phyloP scores from a whole-genome alignment of 2,329 filamentous ascomycete species.

The Xylaria sp. region DNA sequence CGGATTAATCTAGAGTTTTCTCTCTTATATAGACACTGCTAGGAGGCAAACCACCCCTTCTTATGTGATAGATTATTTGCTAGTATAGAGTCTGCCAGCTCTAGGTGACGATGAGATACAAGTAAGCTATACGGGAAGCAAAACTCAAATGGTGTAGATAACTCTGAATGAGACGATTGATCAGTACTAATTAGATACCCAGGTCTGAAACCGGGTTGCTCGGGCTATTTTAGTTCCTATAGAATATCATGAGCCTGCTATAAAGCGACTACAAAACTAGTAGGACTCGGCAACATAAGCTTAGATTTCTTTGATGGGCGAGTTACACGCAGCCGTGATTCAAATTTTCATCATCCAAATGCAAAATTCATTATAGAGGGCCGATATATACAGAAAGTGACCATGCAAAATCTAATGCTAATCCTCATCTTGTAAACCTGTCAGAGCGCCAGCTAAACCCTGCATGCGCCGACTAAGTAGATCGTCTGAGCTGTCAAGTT shows the following conservation, averaged over 20 bases:
- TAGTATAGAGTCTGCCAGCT: too few relatives aligned
- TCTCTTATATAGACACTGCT: not conserved
- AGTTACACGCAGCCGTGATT: not conserved
- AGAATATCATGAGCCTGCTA: too few relatives aligned
- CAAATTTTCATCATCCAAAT: not conserved
- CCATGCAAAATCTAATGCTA: conserved; percentile 26
- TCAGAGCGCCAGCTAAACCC: conserved; percentile 65
- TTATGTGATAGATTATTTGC: too few relatives aligned
- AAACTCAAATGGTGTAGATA: not conserved
- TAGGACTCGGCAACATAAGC: too few relatives aligned
- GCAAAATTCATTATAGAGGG: conserved; percentile 7
- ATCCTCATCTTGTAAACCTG: conserved; percentile 57
- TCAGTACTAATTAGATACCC: not conserved
- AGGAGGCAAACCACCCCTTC: not conserved
- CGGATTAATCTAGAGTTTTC: too few relatives aligned
- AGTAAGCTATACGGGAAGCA: not conserved
- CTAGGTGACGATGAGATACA: not conserved
- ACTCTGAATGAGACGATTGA: not conserved
- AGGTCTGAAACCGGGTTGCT: too few relatives aligned
- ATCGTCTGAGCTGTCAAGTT: conserved; percentile 68
- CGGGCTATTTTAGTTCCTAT: too few relatives aligned
- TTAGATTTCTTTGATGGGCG: too few relatives aligned
- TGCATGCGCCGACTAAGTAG: conserved; percentile 68
- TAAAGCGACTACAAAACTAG: too few relatives aligned
- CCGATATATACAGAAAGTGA: conserved; percentile 24